Conservation (phyloP, 768 basidiomycete species). For the Hydnum rufescens region DNA sequence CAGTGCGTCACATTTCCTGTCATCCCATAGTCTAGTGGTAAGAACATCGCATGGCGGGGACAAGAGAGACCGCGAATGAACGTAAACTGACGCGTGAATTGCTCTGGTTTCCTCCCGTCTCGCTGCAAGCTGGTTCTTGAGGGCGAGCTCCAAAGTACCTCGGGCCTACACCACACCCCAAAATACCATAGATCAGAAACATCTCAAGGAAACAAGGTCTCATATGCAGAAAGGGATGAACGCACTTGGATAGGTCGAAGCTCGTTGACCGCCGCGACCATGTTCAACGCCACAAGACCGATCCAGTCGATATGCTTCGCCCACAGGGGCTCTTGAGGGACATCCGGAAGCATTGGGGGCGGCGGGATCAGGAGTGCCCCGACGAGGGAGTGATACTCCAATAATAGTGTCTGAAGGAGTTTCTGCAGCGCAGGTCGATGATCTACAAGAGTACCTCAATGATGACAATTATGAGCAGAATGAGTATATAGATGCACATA, state of each 20-base stretch:
- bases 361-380: conserved; percentile 45
- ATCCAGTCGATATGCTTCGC: conserved; percentile 64
- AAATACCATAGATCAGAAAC: background rate
- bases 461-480: background rate
- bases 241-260: conserved; percentile 67
- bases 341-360: too few species aligned
- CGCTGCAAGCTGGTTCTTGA: conserved; percentile 56
- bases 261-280: conserved; percentile 82
- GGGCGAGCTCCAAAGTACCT: conserved; percentile 62
- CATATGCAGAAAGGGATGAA: background rate
- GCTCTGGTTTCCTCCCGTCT: conserved; percentile 49
- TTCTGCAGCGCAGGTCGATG: conserved; percentile 54
- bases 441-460: conserved; percentile 27
- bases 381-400: conserved; percentile 59
- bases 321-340: conserved; percentile 38
- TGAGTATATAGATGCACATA: conserved; percentile 26
- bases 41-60: background rate
- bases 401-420: conserved; percentile 55
- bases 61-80: background rate
- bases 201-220: background rate
- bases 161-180: conserved; percentile 39
- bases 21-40: too few species aligned
- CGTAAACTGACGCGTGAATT: conserved; percentile 40
- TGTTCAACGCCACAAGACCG: conserved; percentile 57
- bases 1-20: conserved; percentile 1